Evolutionary conservation across 176 grass and related monocot species (phyloP).

Genomic region (Eragrostis nindensis): DNA sequence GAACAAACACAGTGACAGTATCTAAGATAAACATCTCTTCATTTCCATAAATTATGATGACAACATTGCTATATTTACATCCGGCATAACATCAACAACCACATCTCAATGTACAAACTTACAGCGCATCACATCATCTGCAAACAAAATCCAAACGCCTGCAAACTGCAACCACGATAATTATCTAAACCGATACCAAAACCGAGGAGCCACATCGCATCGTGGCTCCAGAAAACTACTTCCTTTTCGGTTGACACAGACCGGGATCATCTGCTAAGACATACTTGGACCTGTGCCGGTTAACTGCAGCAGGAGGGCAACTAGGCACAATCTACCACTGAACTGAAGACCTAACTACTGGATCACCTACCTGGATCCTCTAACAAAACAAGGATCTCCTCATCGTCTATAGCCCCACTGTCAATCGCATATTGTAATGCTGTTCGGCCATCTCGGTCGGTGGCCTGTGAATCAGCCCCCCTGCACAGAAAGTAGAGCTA

Average conservation of each 20-base stretch:
- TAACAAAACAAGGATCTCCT: constrained; percentile 89
- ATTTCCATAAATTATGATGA: constrained; percentile 43
- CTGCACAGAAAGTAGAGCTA: constrained; percentile 46
- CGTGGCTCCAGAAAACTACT: constrained; percentile 29
- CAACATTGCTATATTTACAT: constrained; percentile 56
- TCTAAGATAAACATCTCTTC: background rate
- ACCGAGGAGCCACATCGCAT: background rate
- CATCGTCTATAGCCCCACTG: constrained; percentile 71
- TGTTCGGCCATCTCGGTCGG: constrained; percentile 70
- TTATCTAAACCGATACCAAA: constrained; percentile 17
- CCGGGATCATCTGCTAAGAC: background rate
- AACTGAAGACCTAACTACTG: constrained; percentile 30
- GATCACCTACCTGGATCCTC: constrained; percentile 77
- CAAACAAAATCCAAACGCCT: constrained; percentile 53
- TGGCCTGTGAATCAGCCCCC: constrained; percentile 71
- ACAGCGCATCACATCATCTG: constrained; percentile 54
- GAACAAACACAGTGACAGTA: background rate
- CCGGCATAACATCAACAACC: constrained; percentile 32
- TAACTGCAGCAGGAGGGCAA: constrained; percentile 9
- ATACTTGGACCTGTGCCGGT: constrained; percentile 19
- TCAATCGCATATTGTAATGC: constrained; percentile 85
- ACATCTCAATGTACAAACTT: constrained; percentile 74
- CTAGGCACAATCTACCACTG: background rate
- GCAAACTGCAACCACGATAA: constrained; percentile 42
- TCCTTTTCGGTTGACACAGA: constrained; percentile 33